Base-by-base conservation (phyloP, 805 yeast species). In the Ogataea polymorpha region DNA sequence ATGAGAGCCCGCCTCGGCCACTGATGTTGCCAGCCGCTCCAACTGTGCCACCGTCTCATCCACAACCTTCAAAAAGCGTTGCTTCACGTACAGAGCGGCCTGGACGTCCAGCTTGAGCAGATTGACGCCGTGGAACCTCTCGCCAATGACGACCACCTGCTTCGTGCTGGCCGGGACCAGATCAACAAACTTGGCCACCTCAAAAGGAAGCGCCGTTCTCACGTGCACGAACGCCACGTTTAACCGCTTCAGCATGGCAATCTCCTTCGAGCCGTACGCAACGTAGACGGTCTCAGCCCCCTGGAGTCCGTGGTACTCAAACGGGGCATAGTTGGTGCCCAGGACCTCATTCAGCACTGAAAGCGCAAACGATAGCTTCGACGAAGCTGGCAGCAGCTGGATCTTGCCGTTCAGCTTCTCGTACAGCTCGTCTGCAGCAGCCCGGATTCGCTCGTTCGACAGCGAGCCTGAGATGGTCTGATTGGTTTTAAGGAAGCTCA, bases 161-260 rank as follows among this genome's bases (percentile, higher is more conserved):
- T 74, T 71, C 15, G 82, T 66, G 4, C 83, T 60, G 4, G 61
- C 46, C 21, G 96, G 91, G 37, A 90, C 67, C 9, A 72, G 57
- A 3, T 67, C 57, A 37, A 77, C 66, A 59, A 89, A 88, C 50
- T 74, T 75, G 23, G 68, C 70, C 24, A 75, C 70, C 52, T 82
- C 78, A 64, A 89, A 88, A 10, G 96, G 96, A 39, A 82, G 66
- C 41, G 95, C 91, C 32, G 86, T 77, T 64, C 96, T 77, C 36
- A 81, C 75, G 41, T 82, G 74, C 42, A 90, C 62, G 36, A 82
- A 76, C 49, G 89, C 95, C 37, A 78, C 73, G n/a, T 68, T 62
- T 21, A 74, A 69, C 20, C 66, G 62, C 35, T 74, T 53, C 29
- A 86, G 71, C 41, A 77, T 64, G 9, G 78, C 68, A 13, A 83